Conservation (phyloP, 1,284 basidiomycete genomes). For the Trametes pubescens region DNA sequence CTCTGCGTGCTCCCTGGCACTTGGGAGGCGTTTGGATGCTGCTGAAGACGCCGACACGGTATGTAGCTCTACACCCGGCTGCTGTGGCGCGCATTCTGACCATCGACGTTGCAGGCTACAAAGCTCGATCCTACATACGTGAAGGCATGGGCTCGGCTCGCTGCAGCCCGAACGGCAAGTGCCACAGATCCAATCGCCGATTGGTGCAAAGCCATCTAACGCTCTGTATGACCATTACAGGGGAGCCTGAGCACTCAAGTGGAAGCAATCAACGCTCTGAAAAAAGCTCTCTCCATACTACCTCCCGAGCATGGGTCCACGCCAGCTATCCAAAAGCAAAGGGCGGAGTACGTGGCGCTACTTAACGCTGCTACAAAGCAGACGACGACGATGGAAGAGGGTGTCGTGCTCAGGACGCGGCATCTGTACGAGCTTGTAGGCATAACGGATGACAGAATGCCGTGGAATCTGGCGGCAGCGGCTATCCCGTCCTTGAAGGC, state of each 20-base stretch:
- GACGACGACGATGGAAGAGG: background rate
- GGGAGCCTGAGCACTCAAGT: background rate
- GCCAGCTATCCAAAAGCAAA: background rate
- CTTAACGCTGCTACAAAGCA: background rate
- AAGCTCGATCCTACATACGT: constrained; percentile 45
- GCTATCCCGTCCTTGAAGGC: background rate
- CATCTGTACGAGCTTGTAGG: background rate
- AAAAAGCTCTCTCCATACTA: background rate
- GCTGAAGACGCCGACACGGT: constrained; percentile 27
- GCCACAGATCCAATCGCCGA: background rate
- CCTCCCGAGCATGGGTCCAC: background rate
- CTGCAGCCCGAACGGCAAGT: constrained; percentile 42
- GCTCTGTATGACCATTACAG: background rate
- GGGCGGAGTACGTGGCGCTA: background rate
- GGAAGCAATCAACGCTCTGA: background rate
- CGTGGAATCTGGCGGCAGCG: background rate
- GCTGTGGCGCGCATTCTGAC: background rate
- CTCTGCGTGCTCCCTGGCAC: constrained; percentile 42
- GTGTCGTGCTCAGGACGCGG: background rate
- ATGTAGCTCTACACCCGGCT: background rate
- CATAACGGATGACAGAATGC: background rate
- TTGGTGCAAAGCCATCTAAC: background rate
- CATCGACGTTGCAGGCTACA: constrained; percentile 14
- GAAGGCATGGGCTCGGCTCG: constrained; percentile 48
- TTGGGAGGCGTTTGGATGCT: constrained; percentile 30